Evolutionary conservation across 2,329 filamentous ascomycete species (phyloP).

Genomic region (Byssochlamys sp.): DNA sequence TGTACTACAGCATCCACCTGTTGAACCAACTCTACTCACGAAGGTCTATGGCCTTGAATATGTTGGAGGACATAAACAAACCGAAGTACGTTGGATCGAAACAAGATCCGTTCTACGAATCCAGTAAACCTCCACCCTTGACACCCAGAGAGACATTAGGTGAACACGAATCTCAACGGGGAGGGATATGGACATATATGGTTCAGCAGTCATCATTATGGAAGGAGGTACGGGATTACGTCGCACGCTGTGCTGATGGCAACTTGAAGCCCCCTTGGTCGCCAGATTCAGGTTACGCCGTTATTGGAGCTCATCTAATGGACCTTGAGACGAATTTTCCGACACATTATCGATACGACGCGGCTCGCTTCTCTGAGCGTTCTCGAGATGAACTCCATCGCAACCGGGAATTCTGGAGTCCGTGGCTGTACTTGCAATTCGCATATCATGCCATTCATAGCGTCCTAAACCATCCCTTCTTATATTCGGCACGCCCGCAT

Average conservation of each 20-base stretch:
- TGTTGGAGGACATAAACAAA: constrained; percentile 15
- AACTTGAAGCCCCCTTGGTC: constrained; percentile 12
- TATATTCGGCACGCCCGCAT: constrained; percentile 10
- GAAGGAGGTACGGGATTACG: constrained; percentile 10
- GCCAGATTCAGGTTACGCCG: constrained; percentile 12
- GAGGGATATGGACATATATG: constrained; percentile 14
- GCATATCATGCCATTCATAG: constrained; percentile 22
- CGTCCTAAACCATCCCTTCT: constrained; percentile 22
- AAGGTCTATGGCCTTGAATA: constrained; percentile 9
- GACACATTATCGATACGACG: constrained; percentile 12
- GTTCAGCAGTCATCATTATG: constrained; percentile 11
- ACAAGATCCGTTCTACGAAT: constrained; percentile 5
- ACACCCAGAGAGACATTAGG: constrained; percentile 5
- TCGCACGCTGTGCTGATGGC: constrained; percentile 9
- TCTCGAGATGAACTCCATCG: constrained; percentile 10
- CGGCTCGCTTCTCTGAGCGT: constrained; percentile 10
- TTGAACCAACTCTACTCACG: constrained; percentile 12
- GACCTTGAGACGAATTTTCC: constrained; percentile 15
- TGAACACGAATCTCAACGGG: neutral
- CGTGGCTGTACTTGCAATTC: constrained; percentile 24
- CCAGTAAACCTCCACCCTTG: constrained; percentile 5
- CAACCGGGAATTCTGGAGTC: constrained; percentile 19
- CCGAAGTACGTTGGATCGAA: constrained; percentile 10
- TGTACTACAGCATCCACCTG: constrained; percentile 11
- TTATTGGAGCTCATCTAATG: constrained; percentile 13